Evolutionary conservation across 1,284 basidiomycete genomes (phyloP).

Genomic region (Leccinum olivaceoglutinosum): DNA sequence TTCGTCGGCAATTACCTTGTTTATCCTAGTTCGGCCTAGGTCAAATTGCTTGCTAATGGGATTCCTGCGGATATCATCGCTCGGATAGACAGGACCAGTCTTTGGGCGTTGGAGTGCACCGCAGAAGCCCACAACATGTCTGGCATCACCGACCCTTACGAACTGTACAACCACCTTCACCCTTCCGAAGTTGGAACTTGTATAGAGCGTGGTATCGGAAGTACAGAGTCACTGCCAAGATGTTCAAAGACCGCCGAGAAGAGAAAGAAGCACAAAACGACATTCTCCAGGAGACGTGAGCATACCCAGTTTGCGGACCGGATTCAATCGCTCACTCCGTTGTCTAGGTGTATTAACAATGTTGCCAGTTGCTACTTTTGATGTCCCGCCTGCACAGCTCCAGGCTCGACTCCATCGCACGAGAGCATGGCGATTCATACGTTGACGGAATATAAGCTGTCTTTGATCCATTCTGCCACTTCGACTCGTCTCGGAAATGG

Average conservation of each 20-base stretch:
- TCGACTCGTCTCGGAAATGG: too few relatives aligned
- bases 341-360: conserved; percentile 86
- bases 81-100: conserved; percentile 90
- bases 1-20: too few relatives aligned
- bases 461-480: too few relatives aligned
- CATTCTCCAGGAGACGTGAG: conserved; percentile 94
- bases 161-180: conserved; percentile 94
- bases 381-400: conserved; percentile 45
- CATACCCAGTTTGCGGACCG: background rate
- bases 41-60: conserved; percentile 36
- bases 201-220: conserved; percentile 96
- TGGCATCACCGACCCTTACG: conserved; percentile 96
- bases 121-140: conserved; percentile 96
- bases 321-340: conserved; percentile 16
- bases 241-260: conserved; percentile 98
- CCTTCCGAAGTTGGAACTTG: conserved; percentile 92
- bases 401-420: too few relatives aligned
- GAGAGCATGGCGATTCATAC: too few relatives aligned
- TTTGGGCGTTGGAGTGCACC: conserved; percentile 92
- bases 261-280: conserved; percentile 98
- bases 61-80: conserved; percentile 97
- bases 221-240: conserved; percentile 84
- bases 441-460: too few relatives aligned
- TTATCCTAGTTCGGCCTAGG: too few relatives aligned
- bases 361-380: conserved; percentile 92